Base-by-base conservation (phyloP, 371 early-diverging fungal species). In the Zancudomyces culisetae region DNA sequence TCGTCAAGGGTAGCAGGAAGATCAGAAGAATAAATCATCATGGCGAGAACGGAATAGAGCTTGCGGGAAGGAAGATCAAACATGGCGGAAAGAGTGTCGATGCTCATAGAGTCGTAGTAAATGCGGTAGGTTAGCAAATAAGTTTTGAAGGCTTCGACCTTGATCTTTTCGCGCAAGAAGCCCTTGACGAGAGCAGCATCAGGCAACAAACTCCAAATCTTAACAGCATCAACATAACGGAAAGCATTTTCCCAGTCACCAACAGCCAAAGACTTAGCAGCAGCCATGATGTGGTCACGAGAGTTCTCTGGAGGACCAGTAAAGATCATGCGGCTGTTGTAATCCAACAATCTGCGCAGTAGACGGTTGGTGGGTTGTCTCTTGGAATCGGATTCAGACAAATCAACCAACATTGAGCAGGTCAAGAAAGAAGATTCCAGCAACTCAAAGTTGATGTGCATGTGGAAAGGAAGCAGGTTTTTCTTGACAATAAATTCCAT, bases 401-500 rank as follows among this genome's bases (percentile, higher is more conserved):
- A 83, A 70, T 98, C 98, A 50, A 95, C 69, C 39, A 98, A 74
- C 94, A 98, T 90, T 22, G 90, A 85, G 62, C 84, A 82, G 8
- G 88, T 86, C 64, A 95, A 71, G 70, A 90, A 94, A 27, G 88
- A 87, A 64, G 88, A 92, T 74, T 98, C 98, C 42, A 98, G 69
- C 24, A 98, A 78, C 67, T 98, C 98, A 57, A 94, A 70, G 75
- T 95, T 93, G 71, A 98, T 90, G 75, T 92, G 93, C 89, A 94
- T 88, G 73, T 94, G 94, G 87, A 94, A 93, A 22, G 96, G 98
- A 59, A 97, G 74, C 74, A 87, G 91, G 48, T 93, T 78, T 70
- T 81, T 85, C 63, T 87, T 85, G 63, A 92, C 92, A 27, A 84
- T 70, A 60, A 81, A 80, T 63, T 94, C 96, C 61, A 85, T 79